Evolutionary conservation across 176 grass and related monocot species (phyloP), one percentile per base, ranked within the genome.

Genomic region (Guadua angustifolia): DNA sequence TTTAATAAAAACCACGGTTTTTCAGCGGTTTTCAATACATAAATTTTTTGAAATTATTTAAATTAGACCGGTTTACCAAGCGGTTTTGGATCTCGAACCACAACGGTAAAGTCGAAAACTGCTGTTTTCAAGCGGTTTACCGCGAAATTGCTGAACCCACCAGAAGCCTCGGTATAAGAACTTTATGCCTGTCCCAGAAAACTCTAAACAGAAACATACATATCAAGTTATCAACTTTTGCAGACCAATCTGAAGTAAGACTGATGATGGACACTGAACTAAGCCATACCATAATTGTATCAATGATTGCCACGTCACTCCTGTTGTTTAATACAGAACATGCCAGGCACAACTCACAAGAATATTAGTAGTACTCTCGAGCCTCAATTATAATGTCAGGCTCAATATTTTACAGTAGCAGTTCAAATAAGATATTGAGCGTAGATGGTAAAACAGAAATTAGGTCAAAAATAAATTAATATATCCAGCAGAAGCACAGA

Each of bases 241-340:
- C 83, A 19, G 59, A 61, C 43, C 72, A 64, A 42, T 62, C 66
- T 50, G 50, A 85, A 61, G 39, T 25, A 32, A 76, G 36, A 33
- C 29, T 80, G 8, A 53, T 75, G 43, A 75, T 71, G 47, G 36
- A 21, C 17, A 39, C 46, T 56, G 38, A 77, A 69, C 77, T 50
- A 74, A 24, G 38, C 4, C 18, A 60, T 68, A 65, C 29, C 33
- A 82, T 80, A 73, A 86, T 84, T 84, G 33, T 49, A 72, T 60
- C 33, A 56, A 83, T 85, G 52, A 84, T 73, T 84, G 74, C 45
- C n/a, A 26, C 76, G 69, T 35, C 77, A 80, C 68, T 57, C 78
- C 16, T 89, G 88, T 56, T 79, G 44, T 78, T 84, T 35, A 40
- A 36, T 78, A 46, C 9, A 79, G 29, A 87, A 83, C 80, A 75